Evolutionary conservation across 345 rosid genomes (phyloP), one percentile per base, ranked within the genome.

Genomic region (Populus deltoides): DNA sequence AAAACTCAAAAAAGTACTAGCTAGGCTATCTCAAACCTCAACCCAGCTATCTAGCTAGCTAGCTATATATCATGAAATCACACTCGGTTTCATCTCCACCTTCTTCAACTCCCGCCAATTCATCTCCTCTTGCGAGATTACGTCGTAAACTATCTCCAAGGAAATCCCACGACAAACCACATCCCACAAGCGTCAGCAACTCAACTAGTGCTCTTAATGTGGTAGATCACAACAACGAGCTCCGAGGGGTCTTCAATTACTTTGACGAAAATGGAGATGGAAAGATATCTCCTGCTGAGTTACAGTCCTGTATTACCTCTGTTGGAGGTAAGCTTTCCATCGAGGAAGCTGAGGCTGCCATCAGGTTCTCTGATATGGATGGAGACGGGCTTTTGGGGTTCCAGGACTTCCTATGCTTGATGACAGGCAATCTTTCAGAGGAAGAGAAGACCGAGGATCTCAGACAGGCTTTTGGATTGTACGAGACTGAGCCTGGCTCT

Each of bases 251-350:
- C 0, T 92, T 90, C 83, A 69, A 85, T 18, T 84, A 77, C 85
- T 86, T 90, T 29, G 97, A 92, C 36, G 89, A 86, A 76, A 83
- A 92, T 75, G 76, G 85, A 43, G 97, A 90, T 61, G 97, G 93
- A 74, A 87, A 79, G 75, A 87, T 92, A 51, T 87, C 94, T 1
- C 78, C 92, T 0, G 72, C 79, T 0, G 93, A 92, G 86, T 84
- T 92, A 53, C 85, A 82, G 72, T 80, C 83, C 79, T 87, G 92
- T 76, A 78, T 89, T 69, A 84, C 61, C 31, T 78, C 77, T 29
- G 18, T 85, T 8, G 97, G 92, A 66, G 90, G 87, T 63, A 73
- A 78, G 69, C 72, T 92, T 22, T 82, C 89, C 45, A 77, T 51
- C 67, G 93, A 83, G 78, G 93, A 89, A 70, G 94, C 91, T 0